Base-by-base conservation (phyloP, 495 filamentous ascomycete genomes). In the Lepidopterella palustris region DNA sequence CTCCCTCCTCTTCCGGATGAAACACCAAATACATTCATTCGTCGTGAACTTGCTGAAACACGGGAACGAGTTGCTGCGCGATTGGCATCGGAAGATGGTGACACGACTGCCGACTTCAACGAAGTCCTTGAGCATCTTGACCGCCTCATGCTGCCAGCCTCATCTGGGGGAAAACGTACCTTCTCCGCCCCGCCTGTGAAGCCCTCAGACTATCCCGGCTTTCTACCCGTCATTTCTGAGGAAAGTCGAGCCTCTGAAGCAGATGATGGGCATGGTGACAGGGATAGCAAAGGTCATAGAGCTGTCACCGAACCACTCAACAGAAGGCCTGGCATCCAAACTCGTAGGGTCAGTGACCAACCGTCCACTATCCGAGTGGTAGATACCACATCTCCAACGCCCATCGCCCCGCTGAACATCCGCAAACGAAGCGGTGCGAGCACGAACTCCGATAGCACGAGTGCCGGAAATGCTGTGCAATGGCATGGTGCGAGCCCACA, bases 111-210 rank as follows among this genome's bases (percentile, higher is more conserved):
- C 9, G 80, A 80, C 58, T 70, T 87, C 26, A 77, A 79, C 20
- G 79, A 81, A 29, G 79, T 88, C 2, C 82, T 88, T 40, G 74
- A 76, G 0, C 79, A 86, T 55, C 73, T 87, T 26, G 84, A 87
- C 66, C 73, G 79, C n/a, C 71, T 86, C 52, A 83, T 85, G 54
- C 11, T 26, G 9, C 64, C 50, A 0, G 8, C 52, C n/a, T 21
- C 31, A 42, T 42, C 35, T 18, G 3, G 3, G 0, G 65, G 64
- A 6, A 76, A 75, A 55, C 75, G 79, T 50, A 70, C 74, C 5
- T 73, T 77, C 4, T 86, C 84, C 23, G 83, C 86, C 23, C 85
- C 47, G 18, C 18, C 83, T 5, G 42, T 61, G 8, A 62, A 55
- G 52, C 65, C 61, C 10, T 60, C 64, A 18, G 68, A 72, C 20